Conservation (phyloP, 164 flowering plant species). For the Macadamia integrifolia region DNA sequence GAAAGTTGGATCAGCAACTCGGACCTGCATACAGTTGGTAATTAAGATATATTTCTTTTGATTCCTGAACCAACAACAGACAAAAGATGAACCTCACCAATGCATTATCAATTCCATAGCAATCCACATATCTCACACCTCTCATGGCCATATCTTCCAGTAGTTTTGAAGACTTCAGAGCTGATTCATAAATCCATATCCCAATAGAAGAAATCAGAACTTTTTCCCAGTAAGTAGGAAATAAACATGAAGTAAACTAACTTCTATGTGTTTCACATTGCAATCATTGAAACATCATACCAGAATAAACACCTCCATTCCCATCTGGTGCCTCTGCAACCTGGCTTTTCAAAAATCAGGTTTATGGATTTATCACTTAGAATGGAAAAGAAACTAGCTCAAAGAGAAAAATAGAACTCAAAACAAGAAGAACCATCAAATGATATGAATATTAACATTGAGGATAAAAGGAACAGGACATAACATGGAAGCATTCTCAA, state of each 20-base stretch:
- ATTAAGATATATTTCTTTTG: constrained; percentile 1
- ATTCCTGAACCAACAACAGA: not conserved
- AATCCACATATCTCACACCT: constrained; percentile 83
- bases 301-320: constrained; percentile 97
- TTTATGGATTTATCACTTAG: too few relatives aligned
- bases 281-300: constrained; percentile 23
- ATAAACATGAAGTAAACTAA: not conserved
- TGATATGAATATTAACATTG: too few relatives aligned
- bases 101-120: constrained; percentile 97
- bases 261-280: not conserved
- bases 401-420: too few relatives aligned
- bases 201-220: constrained; percentile 1
- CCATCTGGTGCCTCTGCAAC: constrained; percentile 98
- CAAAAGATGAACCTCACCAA: constrained; percentile 42
- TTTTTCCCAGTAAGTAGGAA: not conserved
- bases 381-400: too few relatives aligned
- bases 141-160: constrained; percentile 89
- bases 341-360: constrained; percentile 37
- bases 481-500: too few relatives aligned
- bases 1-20: constrained; percentile 96
- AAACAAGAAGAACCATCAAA: too few relatives aligned
- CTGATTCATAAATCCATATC: constrained; percentile 29
- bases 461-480: too few relatives aligned
- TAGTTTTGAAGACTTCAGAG: constrained; percentile 69
- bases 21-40: constrained; percentile 54